Conservation (phyloP, 345 rosid species). For the Anastatica hierochuntica region DNA sequence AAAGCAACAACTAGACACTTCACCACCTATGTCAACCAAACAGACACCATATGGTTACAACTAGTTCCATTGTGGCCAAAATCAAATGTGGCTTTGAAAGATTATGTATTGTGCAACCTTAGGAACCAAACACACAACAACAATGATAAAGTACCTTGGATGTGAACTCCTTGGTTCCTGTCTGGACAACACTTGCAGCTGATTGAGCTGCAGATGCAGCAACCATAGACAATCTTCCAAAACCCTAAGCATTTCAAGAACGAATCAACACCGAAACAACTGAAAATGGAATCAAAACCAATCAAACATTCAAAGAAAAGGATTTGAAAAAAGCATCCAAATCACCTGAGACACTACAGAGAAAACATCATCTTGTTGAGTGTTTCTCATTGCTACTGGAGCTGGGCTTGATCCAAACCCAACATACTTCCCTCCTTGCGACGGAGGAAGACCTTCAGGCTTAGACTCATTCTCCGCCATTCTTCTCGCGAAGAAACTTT, state of each 20-base stretch:
- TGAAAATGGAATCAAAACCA: background rate
- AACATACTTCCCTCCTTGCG: constrained; percentile 89
- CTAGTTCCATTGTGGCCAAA: background rate
- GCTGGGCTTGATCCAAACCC: constrained; percentile 85
- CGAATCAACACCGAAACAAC: background rate
- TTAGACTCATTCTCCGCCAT: constrained; percentile 67
- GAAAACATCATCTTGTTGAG: constrained; percentile 59
- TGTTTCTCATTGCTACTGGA: constrained; percentile 36
- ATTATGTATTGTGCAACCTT: background rate
- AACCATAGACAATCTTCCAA: constrained; percentile 76
- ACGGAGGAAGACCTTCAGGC: constrained; percentile 88
- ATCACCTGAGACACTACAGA: constrained; percentile 75
- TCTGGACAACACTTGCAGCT: constrained; percentile 75
- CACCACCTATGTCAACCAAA: background rate
- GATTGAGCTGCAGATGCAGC: constrained; percentile 55
- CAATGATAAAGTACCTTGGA: constrained; percentile 14
- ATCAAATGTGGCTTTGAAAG: background rate
- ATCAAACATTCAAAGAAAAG: background rate
- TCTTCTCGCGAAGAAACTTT: constrained; percentile 62
- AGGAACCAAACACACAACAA: background rate
- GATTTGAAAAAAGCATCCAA: background rate
- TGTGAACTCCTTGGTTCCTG: constrained; percentile 26
- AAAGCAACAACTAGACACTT: background rate
- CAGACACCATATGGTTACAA: background rate
- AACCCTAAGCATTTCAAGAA: constrained; percentile 41